These are phyloP conservation scores for Colletotrichum chlorophyti DNA, from an alignment of 2,329 filamentous ascomycete genomes.

Conservation along the genomic window DNA sequence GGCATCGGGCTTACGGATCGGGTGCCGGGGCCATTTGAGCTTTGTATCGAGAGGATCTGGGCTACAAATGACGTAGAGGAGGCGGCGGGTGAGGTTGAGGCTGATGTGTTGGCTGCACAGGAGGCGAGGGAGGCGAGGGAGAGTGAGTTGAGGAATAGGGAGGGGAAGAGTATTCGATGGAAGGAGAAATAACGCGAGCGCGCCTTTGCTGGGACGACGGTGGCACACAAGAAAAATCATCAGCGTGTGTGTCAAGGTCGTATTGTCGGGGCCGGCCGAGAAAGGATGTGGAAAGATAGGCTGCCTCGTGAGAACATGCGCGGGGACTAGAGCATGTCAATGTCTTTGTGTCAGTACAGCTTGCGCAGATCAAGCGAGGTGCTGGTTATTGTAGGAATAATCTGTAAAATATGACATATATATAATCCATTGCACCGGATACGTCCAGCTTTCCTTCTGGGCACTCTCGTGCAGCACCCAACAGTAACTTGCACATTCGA, in stretches of 20 bases:
- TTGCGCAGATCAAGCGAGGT: background rate
- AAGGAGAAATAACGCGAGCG: background rate
- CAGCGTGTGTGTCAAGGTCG: too few species aligned
- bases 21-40: constrained; percentile 85
- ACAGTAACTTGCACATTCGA: too few species aligned
- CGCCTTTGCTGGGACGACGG: background rate
- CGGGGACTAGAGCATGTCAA: too few species aligned
- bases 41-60: constrained; percentile 87
- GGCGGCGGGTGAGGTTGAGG: constrained; percentile 30
- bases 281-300: too few species aligned
- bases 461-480: too few species aligned
- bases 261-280: too few species aligned
- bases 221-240: too few species aligned
- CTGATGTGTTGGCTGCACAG: constrained; percentile 15
- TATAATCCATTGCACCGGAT: background rate
- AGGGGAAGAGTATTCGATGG: constrained; percentile 47
- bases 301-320: too few species aligned
- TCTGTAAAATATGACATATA: background rate
- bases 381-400: background rate
- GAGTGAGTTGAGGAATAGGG: constrained; percentile 43
- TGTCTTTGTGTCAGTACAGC: too few species aligned
- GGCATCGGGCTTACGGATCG: constrained; percentile 91
- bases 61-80: constrained; percentile 71
- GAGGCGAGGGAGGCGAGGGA: constrained; percentile 23
- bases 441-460: background rate